phyloP scores from a whole-genome alignment of 495 filamentous ascomycete genomes.

The Aspergillus kassunensis region DNA sequence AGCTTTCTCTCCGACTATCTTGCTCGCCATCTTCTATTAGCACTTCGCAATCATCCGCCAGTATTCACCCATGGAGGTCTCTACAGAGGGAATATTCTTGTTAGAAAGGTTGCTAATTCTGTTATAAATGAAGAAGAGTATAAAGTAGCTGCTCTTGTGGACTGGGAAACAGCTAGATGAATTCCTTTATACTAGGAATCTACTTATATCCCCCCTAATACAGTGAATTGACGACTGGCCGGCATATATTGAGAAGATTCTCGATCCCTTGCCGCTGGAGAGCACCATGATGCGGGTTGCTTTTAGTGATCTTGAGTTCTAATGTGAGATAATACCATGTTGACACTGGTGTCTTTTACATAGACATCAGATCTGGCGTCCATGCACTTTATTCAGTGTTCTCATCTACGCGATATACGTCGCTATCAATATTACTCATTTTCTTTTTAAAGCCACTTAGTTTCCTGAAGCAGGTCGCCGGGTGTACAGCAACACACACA shows the following conservation, averaged over 20 bases:
- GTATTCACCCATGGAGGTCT: constrained; percentile 32
- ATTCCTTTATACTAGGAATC: constrained; percentile 51
- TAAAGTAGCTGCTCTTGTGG: constrained; percentile 34
- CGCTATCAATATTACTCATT: too few relatives aligned
- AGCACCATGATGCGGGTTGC: constrained; percentile 23
- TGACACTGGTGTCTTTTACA: too few relatives aligned
- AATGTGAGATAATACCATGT: constrained; percentile 4
- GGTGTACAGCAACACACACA: too few relatives aligned
- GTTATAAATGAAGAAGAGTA: constrained; percentile 5
- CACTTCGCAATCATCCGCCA: constrained; percentile 25
- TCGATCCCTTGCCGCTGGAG: constrained; percentile 23
- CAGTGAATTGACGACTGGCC: constrained; percentile 21
- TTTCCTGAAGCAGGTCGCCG: too few relatives aligned
- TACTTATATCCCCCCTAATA: constrained; percentile 13
- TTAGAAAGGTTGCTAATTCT: background rate
- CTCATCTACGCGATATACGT: too few relatives aligned
- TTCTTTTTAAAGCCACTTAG: too few relatives aligned
- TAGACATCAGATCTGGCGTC: too few relatives aligned
- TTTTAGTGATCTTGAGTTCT: constrained; percentile 24
- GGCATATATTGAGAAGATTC: constrained; percentile 19
- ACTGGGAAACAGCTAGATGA: constrained; percentile 48
- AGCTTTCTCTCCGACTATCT: constrained; percentile 29
- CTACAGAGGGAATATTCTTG: constrained; percentile 19
- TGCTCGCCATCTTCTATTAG: constrained; percentile 27
- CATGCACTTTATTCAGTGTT: too few relatives aligned